Base-by-base conservation (phyloP, 225 moss, liverwort and hornwort species). In the Antitrichia curtipendula region DNA sequence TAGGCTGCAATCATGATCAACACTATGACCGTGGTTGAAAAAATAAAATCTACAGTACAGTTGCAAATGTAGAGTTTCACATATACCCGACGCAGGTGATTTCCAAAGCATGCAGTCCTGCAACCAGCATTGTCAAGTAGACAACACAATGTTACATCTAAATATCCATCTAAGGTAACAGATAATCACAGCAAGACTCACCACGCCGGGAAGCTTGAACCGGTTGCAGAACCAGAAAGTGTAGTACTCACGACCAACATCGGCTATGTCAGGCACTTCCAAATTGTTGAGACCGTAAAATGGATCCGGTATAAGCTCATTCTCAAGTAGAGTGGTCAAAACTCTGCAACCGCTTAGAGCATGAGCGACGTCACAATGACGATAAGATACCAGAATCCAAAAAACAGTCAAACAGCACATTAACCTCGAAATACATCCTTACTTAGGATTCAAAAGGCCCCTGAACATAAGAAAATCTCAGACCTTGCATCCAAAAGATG, bases 171-270 rank as follows among this genome's bases (percentile, higher is more conserved):
- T 54, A 25, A 82, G 22, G 73, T 74, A 61, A 74, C 56, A 84
- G 62, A 84, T 29, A 78, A 86, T 82, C 65, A 81, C 52, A 63
- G 36, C 59, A 70, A 85, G 24, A 86, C 92, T 86, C 75, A 94
- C 94, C 94, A 91, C 86, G 50, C 86, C 50, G 19, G 97, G 92
- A 73, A 93, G 79, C 74, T 91, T 90, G 86, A 98, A 93, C 85
- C 90, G 94, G 61, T 92, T 97, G 90, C 95, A 96, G 91, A 98
- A 98, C 98, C 98, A 98, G 82, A 96, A 96, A 22, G 98, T 98
- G 81, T 98, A 98, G 87, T 92, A 91, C 66, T 92, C 95, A 72
- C 95, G 94, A n/a, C 98, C 98, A 79, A 89, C 91, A 79, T 95
- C 95, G 83, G 91, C 96, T 72, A 98, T 98, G 88, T 98, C 98